Conservation (phyloP, 2,329 filamentous ascomycete species). For the Venturia aucupariae region DNA sequence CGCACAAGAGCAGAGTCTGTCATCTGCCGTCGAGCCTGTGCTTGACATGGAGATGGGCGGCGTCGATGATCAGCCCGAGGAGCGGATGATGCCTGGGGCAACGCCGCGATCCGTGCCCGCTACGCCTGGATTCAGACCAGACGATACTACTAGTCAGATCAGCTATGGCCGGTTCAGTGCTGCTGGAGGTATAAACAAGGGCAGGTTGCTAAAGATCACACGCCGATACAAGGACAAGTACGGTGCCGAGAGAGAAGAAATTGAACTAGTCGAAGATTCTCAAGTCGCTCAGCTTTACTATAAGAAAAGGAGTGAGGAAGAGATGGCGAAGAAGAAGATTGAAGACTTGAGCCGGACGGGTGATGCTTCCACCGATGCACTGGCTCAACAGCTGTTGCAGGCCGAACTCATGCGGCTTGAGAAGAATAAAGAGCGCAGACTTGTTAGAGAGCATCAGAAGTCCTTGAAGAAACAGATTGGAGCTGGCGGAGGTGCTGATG, state of each 20-base stretch:
- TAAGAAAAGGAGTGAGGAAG: conserved; percentile 44
- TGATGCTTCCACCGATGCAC: conserved; percentile 55
- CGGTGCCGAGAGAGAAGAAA: conserved; percentile 52
- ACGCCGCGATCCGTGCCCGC: conserved; percentile 59
- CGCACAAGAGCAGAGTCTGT: conserved; percentile 69
- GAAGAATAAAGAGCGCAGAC: conserved; percentile 82
- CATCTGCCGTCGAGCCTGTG: conserved; percentile 57
- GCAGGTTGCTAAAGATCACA: conserved; percentile 63
- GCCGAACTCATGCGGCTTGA: conserved; percentile 75
- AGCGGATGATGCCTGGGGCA: conserved; percentile 30
- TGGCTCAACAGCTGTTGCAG: conserved; percentile 39
- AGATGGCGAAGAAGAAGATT: conserved; percentile 33
- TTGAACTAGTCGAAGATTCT: conserved; percentile 62
- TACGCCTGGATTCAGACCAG: conserved; percentile 51
- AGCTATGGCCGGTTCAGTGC: conserved; percentile 29
- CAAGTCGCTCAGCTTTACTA: conserved; percentile 85
- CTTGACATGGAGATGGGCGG: conserved; percentile 65
- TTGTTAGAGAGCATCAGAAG: conserved; percentile 86
- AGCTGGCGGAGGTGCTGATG: neutral
- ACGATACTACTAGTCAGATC: conserved; percentile 52
- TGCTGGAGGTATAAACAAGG: conserved; percentile 22
- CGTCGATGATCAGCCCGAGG: conserved; percentile 41
- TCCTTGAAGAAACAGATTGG: conserved; percentile 34
- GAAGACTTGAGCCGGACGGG: conserved; percentile 55
- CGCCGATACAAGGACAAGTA: conserved; percentile 56